phyloP scores from a whole-genome alignment of 164 flowering plant genomes.

The Protea cynaroides region DNA sequence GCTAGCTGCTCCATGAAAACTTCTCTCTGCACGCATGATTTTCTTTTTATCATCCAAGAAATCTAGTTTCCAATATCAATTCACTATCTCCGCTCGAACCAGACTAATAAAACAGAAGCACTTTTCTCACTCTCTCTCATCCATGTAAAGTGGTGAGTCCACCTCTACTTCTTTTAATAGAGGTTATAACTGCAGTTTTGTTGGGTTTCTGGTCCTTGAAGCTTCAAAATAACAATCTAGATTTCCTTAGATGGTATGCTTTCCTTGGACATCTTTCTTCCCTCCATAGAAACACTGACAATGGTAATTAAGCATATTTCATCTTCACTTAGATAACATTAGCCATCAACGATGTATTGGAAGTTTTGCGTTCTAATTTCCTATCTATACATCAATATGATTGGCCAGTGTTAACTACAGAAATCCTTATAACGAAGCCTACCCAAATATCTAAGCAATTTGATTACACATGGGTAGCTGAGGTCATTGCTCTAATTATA shows the following conservation, averaged over 20 bases:
- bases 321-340: too few relatives aligned
- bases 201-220: constrained; percentile 47
- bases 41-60: too few relatives aligned
- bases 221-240: constrained; percentile 18
- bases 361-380: too few relatives aligned
- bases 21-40: too few relatives aligned
- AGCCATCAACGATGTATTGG: too few relatives aligned
- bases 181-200: constrained; percentile 48
- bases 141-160: too few relatives aligned
- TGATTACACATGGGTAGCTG: constrained; percentile 53
- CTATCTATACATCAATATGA: background rate
- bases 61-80: too few relatives aligned
- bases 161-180: too few relatives aligned
- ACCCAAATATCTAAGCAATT: constrained; percentile 9
- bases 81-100: too few relatives aligned
- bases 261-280: constrained; percentile 32
- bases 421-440: constrained; percentile 24
- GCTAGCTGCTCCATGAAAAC: too few relatives aligned
- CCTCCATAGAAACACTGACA: constrained; percentile 5
- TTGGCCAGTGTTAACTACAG: constrained; percentile 39
- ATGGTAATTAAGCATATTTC: constrained; percentile 23
- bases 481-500: constrained; percentile 59
- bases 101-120: too few relatives aligned
- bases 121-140: too few relatives aligned
- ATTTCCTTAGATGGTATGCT: constrained; percentile 53